Evolutionary conservation across 345 rosid genomes (phyloP), one percentile per base, ranked within the genome.

Genomic region (Salix suchowensis): DNA sequence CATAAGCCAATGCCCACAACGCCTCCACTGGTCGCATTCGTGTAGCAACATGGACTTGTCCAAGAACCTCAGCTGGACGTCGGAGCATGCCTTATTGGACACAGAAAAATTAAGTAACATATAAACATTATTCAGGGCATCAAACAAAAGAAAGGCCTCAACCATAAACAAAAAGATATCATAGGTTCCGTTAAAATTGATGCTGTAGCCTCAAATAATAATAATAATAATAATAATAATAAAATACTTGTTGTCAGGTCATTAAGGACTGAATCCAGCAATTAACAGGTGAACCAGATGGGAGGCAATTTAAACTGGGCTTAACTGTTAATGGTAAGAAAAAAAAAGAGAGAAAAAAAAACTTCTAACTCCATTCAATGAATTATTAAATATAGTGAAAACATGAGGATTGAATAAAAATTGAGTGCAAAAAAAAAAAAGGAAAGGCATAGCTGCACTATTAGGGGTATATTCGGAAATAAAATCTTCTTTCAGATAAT

Each of bases 51-150:
- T 92, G 95, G 54, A 94, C 97, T 87, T 96, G 99, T 85, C 99
- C 99, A 76, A 96, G 98, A 82, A 96, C 95, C 87, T 96, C 99
- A 67, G 94, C 99, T 37, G 98, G 99, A 74, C 99, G 87, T 68
- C 98, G 88, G 66, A 87, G 82, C 73, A 84, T 80, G 75, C 99
- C 99, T 92, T 83, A 76, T 81, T 79, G 73, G 78, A 71, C 76
- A 74, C 65, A 65, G 65, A 70, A 66, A 72, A 40, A 21, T 75
- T 72, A 72, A 79, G 64, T 39, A 77, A 73, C 61, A 65, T 44
- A 28, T 68, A 60, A 44, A 73, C n/a, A 72, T 46, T 67, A 78
- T 65, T 74, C 75, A 77, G 40, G 72, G 44, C 66, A 70, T 36
- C 58, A 36, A 13, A 26, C 55, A 23, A 54, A 54, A 44, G 19